These are phyloP conservation scores for Elsinoe perseae DNA, from an alignment of 2,329 filamentous ascomycete genomes.

Conservation along the genomic window DNA sequence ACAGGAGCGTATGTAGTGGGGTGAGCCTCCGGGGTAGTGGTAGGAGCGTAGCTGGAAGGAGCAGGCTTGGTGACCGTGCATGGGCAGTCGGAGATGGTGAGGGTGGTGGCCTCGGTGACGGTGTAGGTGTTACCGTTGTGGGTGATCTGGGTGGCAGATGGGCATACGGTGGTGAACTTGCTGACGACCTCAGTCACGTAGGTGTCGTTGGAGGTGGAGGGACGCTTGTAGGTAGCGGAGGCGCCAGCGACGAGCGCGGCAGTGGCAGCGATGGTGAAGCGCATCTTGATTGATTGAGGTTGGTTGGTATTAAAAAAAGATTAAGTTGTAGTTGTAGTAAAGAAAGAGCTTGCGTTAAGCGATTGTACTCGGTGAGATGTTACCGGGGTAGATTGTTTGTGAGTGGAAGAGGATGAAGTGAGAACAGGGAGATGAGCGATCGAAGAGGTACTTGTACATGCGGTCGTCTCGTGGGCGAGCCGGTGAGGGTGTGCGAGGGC, in stretches of 20 bases:
- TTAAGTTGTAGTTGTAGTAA: not conserved
- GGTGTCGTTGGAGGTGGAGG: conserved; percentile 18
- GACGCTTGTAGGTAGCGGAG: conserved; percentile 34
- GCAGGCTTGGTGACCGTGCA: conserved; percentile 46
- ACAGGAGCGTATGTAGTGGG: conserved; percentile 11
- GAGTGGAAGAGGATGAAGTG: conserved; percentile 4
- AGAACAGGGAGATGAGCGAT: not conserved
- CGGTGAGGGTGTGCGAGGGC: not conserved
- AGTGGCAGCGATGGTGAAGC: conserved; percentile 36
- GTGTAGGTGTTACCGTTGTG: conserved; percentile 23
- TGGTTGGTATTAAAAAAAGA: conserved; percentile 14
- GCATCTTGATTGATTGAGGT: conserved; percentile 38
- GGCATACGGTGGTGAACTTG: conserved; percentile 29
- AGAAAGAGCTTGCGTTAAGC: conserved; percentile 3
- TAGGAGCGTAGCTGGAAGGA: conserved; percentile 40
- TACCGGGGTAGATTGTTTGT: conserved; percentile 6
- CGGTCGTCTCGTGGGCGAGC: conserved; percentile 1
- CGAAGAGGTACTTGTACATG: conserved; percentile 12
- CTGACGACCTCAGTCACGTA: conserved; percentile 29
- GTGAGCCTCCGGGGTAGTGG: conserved; percentile 14
- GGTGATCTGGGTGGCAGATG: conserved; percentile 24
- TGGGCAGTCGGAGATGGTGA: conserved; percentile 26
- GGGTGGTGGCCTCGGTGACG: conserved; percentile 22
- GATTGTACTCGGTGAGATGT: conserved; percentile 15
- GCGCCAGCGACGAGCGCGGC: conserved; percentile 34